phyloP scores from a whole-genome alignment of 306 rosid genomes.

The Mimosa bimucronata region DNA sequence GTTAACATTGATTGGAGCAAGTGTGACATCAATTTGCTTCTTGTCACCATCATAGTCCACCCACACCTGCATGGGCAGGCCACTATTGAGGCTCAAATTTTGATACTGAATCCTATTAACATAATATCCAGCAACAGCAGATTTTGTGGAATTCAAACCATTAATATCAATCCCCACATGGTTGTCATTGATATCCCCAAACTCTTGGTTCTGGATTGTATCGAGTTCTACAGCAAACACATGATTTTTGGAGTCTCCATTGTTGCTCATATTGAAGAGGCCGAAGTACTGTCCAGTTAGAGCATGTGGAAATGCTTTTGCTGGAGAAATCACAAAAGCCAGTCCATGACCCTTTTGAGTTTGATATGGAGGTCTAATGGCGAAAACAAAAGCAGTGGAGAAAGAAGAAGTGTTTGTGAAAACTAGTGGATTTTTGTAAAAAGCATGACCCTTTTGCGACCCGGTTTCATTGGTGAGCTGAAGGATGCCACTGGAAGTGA shows the following conservation, averaged over 20 bases:
- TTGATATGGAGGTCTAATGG: background rate
- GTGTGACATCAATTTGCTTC: constrained; percentile 30
- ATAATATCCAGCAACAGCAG: constrained; percentile 51
- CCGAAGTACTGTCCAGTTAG: constrained; percentile 51
- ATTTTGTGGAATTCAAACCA: background rate
- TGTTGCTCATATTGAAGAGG: constrained; percentile 47
- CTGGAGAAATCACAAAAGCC: constrained; percentile 49
- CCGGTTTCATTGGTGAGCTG: background rate
- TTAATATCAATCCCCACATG: constrained; percentile 44
- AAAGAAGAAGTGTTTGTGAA: background rate
- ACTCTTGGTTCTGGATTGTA: constrained; percentile 41
- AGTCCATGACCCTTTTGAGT: background rate
- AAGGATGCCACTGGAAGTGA: background rate
- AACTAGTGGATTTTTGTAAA: background rate
- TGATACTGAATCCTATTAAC: background rate
- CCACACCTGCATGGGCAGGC: constrained; percentile 60
- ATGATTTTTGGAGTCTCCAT: constrained; percentile 46
- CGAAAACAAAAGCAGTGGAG: background rate
- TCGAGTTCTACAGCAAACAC: constrained; percentile 67
- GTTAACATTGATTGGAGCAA: background rate
- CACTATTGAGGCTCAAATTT: constrained; percentile 53
- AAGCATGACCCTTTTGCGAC: background rate
- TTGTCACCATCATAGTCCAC: constrained; percentile 59
- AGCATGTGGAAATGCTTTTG: constrained; percentile 44
- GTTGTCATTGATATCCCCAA: constrained; percentile 56